Percentiles rank a stretch among this genome's conserved stretches.
Conservation (phyloP, 164 flowering plant genomes). For the Euptelea pleiosperma region DNA sequence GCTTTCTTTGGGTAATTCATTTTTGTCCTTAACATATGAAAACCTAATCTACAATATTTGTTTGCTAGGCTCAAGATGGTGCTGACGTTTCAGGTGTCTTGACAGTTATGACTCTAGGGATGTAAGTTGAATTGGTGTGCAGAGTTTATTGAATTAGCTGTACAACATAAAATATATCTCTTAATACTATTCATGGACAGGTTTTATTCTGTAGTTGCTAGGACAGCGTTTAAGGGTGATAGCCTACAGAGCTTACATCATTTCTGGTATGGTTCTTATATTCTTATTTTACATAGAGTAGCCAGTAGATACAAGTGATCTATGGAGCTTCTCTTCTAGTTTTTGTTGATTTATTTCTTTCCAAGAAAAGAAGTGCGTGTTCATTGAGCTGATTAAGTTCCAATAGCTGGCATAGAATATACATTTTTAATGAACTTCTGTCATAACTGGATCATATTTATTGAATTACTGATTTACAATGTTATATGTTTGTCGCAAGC, state of each 20-base stretch:
- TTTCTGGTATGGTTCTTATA: constrained; percentile 61
- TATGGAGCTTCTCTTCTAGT: neutral
- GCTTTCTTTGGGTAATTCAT: neutral
- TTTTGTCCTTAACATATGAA: neutral
- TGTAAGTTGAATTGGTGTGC: constrained; percentile 46
- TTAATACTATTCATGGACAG: constrained; percentile 37
- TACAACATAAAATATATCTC: constrained; percentile 2
- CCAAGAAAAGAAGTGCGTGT: too few species aligned
- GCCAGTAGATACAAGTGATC: too few species aligned
- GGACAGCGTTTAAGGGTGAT: constrained; percentile 90
- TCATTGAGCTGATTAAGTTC: too few species aligned
- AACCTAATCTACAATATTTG: neutral
- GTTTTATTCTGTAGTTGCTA: constrained; percentile 88
- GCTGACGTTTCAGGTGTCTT: constrained; percentile 83
- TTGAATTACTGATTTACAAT: too few species aligned
- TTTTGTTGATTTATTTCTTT: neutral
- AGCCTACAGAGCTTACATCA: constrained; percentile 91
- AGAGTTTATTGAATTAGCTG: neutral
- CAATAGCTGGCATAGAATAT: too few species aligned
- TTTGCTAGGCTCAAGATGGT: constrained; percentile 71
- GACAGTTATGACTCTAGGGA: constrained; percentile 88
- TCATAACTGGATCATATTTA: too few species aligned
- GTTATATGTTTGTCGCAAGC: too few species aligned
- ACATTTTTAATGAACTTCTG: too few species aligned
- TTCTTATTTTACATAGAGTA: neutral